These are phyloP conservation scores for Isabelozyma heimii DNA, from an alignment of 805 yeast genomes.

Conservation along the genomic window DNA sequence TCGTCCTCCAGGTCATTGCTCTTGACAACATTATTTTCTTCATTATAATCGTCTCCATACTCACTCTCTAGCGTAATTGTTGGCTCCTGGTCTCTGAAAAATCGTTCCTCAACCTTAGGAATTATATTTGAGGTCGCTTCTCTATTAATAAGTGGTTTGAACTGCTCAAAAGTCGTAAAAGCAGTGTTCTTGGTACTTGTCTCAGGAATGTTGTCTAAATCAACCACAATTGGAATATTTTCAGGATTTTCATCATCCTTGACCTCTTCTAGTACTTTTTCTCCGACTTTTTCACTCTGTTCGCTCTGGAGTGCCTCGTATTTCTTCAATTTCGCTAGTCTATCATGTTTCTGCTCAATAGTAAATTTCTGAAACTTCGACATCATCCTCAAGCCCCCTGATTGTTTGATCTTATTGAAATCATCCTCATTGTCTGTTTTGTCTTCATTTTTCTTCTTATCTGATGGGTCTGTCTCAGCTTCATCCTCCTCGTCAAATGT, in stretches of 20 bases:
- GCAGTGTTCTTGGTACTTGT: neutral
- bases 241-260: neutral
- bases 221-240: neutral
- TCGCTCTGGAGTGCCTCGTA: neutral
- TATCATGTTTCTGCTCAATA: neutral
- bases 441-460: too few relatives aligned
- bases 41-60: conserved; percentile 1
- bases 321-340: neutral
- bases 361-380: neutral
- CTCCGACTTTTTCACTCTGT: neutral
- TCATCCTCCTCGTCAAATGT: conserved; percentile 21
- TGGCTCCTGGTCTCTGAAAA: neutral
- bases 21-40: neutral
- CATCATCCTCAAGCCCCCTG: neutral
- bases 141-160: neutral
- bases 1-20: conserved; percentile 1
- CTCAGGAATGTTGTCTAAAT: too few relatives aligned
- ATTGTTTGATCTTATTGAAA: too few relatives aligned
- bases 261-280: neutral
- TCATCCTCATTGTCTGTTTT: too few relatives aligned
- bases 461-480: neutral
- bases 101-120: neutral
- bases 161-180: neutral
- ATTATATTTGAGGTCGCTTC: neutral
- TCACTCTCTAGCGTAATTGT: neutral